A percentile compares a stretch with the other conserved stretches of the same genome.
Conservation (phyloP, 805 yeast species). For the Suhomyces sp. region DNA sequence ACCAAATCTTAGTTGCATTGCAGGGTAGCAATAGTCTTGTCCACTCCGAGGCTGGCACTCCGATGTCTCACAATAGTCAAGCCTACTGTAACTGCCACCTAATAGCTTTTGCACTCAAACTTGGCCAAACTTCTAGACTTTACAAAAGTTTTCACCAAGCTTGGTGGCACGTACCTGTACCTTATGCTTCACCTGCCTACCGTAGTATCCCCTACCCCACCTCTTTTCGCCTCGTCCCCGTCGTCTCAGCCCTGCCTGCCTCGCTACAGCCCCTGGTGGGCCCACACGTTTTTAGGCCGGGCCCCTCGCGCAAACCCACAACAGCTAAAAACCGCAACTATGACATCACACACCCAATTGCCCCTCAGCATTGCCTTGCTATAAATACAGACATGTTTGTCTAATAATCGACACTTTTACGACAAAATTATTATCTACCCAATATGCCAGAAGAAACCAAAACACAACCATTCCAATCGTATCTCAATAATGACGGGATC, state of each 20-base stretch:
- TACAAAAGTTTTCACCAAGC: not conserved
- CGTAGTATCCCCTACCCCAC: not conserved
- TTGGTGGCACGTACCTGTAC: not conserved
- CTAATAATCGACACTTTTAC: not conserved
- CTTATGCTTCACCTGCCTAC: not conserved
- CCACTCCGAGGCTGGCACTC: not conserved
- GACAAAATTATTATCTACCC: not conserved
- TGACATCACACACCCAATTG: conserved; percentile 2
- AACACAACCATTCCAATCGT: conserved; percentile 43
- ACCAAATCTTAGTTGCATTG: not conserved
- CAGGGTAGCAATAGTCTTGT: not conserved
- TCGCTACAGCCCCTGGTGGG: not conserved
- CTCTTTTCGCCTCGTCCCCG: not conserved
- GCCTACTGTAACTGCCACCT: not conserved
- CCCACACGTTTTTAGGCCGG: not conserved
- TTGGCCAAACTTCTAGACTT: no score
- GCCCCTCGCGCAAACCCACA: not conserved
- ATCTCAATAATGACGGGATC: conserved; percentile 70
- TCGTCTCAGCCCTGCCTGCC: not conserved
- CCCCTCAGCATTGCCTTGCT: not conserved
- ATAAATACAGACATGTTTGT: not conserved
- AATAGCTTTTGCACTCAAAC: no score
- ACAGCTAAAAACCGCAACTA: conserved; percentile 1
- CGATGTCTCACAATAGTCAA: not conserved
- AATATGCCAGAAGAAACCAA: conserved; percentile 8